phyloP scores from a whole-genome alignment of 306 rosid genomes.

The Heteromeles arbutifolia region DNA sequence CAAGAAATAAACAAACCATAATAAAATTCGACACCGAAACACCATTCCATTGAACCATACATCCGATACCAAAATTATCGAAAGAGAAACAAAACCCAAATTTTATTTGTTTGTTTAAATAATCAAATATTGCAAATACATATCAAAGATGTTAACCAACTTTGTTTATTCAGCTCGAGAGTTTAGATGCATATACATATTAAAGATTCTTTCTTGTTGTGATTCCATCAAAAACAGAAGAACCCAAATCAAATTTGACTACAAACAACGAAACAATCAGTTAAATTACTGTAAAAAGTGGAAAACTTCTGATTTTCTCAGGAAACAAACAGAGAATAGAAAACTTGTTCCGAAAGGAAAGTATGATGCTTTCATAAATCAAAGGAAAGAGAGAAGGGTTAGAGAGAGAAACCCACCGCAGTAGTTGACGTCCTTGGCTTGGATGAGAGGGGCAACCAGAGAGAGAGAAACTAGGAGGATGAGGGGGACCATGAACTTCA shows the following conservation, averaged over 20 bases:
- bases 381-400: background rate
- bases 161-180: background rate
- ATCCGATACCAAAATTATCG: background rate
- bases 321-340: background rate
- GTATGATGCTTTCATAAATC: background rate
- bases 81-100: background rate
- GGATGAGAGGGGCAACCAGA: conserved; percentile 28
- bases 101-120: background rate
- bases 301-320: background rate
- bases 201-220: background rate
- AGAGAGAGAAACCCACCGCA: conserved; percentile 36
- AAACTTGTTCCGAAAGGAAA: background rate
- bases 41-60: background rate
- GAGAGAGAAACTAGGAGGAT: conserved; percentile 12
- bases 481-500: conserved; percentile 24
- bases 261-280: background rate
- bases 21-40: background rate
- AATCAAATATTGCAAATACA: background rate
- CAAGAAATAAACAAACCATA: background rate
- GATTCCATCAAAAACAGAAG: background rate
- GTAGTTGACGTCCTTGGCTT: conserved; percentile 44
- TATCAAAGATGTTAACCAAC: background rate
- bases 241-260: background rate
- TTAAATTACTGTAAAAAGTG: background rate
- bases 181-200: background rate